Evolutionary conservation across 352 stramenopile species (phyloP), one percentile per base, ranked within the genome.

Genomic region (Phytophthora melonis): DNA sequence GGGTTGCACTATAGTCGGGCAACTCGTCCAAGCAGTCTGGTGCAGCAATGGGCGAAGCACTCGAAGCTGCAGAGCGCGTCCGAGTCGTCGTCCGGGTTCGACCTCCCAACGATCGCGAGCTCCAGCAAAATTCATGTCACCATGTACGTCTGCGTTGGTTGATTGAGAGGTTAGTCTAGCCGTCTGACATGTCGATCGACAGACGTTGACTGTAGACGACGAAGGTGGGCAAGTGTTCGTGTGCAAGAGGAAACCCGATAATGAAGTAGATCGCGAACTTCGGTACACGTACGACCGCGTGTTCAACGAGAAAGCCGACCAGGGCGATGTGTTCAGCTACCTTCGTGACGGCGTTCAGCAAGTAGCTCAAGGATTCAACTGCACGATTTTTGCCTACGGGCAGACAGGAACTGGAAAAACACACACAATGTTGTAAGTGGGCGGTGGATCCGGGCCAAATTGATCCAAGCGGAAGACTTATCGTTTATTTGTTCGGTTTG

Each of bases 381-480:
- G 89, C 75, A 97, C 89, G 13, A 94, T 98, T 43, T 97, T 98
- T 74, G 92, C 93, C 3, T 98, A 98, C 65, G 93, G 93, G 4
- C 93, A 98, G 63, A 98, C 93, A 6, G 91, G 90, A 59, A 96
- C 88, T 6, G 92, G 93, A 52, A 98, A 98, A 78, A 98, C 93
- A 3, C 88, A 96, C 74, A 97, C 90, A n/a, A 98, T 98, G 89
- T 77, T 97, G 77, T 89, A 66, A 68, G 82, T 78, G 36, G 55
- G 45, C 21, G 13, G 5, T 65, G 6, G 30, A 1, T 43, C 36
- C 14, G 36, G 18, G 11, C 36, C 36, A 43, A 43, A 43, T 5
- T 43, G 36, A 43, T 43, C 5, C n/a, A 54, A 45, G 57, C 55
- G 18, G 19, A 61, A 59, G 32, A 60, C 16, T 53, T 54, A 60